Conservation (phyloP, 352 stramenopile genomes). For the Pythium phragmiticola region DNA sequence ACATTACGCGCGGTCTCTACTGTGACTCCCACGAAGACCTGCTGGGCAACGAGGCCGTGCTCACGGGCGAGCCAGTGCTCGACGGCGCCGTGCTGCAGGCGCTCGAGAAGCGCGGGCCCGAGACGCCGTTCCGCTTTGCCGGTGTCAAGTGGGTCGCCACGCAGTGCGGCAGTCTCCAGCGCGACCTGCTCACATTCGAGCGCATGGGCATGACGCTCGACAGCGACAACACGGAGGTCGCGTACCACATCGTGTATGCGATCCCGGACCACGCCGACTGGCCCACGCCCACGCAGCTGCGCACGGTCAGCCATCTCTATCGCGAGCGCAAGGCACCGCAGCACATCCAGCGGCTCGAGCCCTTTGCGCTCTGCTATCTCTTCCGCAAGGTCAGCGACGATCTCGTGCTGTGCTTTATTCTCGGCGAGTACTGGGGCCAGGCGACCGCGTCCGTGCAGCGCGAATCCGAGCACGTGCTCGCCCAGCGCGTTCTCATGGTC, state of each 20-base stretch:
- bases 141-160: slow-evolving; percentile 53
- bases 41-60: slow-evolving; percentile 37
- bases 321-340: slow-evolving; percentile 11
- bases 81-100: slow-evolving; percentile 43
- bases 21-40: slow-evolving; percentile 39
- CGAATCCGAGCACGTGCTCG: slow-evolving; percentile 36
- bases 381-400: slow-evolving; percentile 52
- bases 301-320: slow-evolving; percentile 7
- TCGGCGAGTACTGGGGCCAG: slow-evolving; percentile 44
- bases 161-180: slow-evolving; percentile 1
- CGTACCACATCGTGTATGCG: slow-evolving; percentile 52
- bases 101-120: slow-evolving; percentile 31
- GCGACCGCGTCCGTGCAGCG: slow-evolving; percentile 25
- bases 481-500: slow-evolving; percentile 41
- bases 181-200: slow-evolving; percentile 56
- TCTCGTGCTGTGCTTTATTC: slow-evolving; percentile 52
- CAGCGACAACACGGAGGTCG: slow-evolving; percentile 40
- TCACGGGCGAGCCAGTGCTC: slow-evolving; percentile 31
- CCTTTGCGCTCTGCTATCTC: slow-evolving; percentile 47
- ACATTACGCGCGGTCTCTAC: slow-evolving; percentile 44
- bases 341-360: slow-evolving; percentile 32
- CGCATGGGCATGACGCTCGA: slow-evolving; percentile 48
- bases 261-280: slow-evolving; percentile 41
- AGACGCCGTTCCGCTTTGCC: slow-evolving; percentile 53
- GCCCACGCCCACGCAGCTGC: slow-evolving; percentile 22